Percentiles rank a stretch among this genome's conserved stretches.
phyloP scores from a whole-genome alignment of 1,284 basidiomycete species.

The Ustilago esculenta region DNA sequence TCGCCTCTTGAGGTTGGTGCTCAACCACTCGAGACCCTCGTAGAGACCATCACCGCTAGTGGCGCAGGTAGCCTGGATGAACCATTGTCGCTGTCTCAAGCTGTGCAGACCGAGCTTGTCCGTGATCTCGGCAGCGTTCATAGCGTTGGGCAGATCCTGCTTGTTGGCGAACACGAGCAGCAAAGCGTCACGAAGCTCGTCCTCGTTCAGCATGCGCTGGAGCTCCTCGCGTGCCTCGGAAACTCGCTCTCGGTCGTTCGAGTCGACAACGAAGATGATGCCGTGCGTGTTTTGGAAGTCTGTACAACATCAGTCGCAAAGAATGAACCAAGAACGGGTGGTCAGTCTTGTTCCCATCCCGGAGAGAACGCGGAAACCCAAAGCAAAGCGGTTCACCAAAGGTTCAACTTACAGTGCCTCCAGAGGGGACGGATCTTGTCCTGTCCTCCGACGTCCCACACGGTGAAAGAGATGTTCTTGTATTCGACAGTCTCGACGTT shows the following conservation, averaged over 20 bases:
- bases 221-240: conserved; percentile 98
- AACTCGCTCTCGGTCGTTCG: conserved; percentile 99
- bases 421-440: conserved; percentile 83
- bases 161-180: conserved; percentile 99
- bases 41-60: conserved; percentile 99
- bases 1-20: conserved; percentile 85
- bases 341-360: too few relatives aligned
- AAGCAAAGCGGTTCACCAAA: too few relatives aligned
- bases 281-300: conserved; percentile 99
- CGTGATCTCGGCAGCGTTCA: conserved; percentile 99
- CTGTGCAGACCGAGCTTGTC: conserved; percentile 99
- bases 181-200: conserved; percentile 97
- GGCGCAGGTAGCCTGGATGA: conserved; percentile 99
- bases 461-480: conserved; percentile 99
- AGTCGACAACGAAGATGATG: conserved; percentile 99
- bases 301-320: conserved; percentile 1
- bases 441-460: conserved; percentile 95
- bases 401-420: conserved; percentile 89
- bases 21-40: conserved; percentile 81
- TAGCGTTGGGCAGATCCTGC: conserved; percentile 97
- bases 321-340: too few relatives aligned
- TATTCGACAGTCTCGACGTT: conserved; percentile 98
- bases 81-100: conserved; percentile 84
- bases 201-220: conserved; percentile 99
- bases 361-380: too few relatives aligned